Base-by-base conservation (phyloP, 1,139 yeast genomes). In the Blastobotrys indianensis region DNA sequence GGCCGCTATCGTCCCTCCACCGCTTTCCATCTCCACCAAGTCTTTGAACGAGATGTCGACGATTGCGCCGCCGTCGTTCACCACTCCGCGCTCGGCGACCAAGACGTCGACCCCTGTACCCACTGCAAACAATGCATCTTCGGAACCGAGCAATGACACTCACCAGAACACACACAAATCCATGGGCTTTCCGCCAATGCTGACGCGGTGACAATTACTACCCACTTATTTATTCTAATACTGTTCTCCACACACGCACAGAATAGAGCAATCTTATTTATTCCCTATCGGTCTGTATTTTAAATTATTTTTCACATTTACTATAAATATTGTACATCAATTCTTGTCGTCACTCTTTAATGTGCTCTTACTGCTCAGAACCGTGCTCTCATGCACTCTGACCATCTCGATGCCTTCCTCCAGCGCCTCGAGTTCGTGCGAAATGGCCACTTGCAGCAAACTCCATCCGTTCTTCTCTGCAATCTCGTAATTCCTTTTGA, bases 121-220 rank as follows among this genome's bases (percentile, higher is more conserved):
- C 57, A 6, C 59, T 57, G 17, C 32, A n/a, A n/a, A n/a, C n/a
- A n/a, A n/a, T n/a, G n/a, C 41, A 16, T 17, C 16, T 10, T 29
- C n/a, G 20, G 23, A 31, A 12, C 10, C 36, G n/a, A n/a, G n/a
- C 8, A 16, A 13, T 11, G 31, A 41, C 13, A 15, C 39, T 23
- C 17, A 34, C 2, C 31, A 41, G 31, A 16, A 10, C 3, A 16
- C 57, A 6, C 59, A 55, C 20, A 52, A 52, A 31, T 61, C 63
- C 3, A 50, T 61, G 50, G 65, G 65, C 6, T 62, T 61, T 44
- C 66, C 66, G 2, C 66, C 66, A 1, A 42, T 54, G 30, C 47
- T 60, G 10, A 46, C 58, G 38, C 38, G 38, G 12, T 35, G 34
- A 40, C 32, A 42, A 36, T 40, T 10, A 16, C 23, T 20, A 20